Conservation (phyloP, 2,329 filamentous ascomycete genomes). For the Claviceps spartinae region DNA sequence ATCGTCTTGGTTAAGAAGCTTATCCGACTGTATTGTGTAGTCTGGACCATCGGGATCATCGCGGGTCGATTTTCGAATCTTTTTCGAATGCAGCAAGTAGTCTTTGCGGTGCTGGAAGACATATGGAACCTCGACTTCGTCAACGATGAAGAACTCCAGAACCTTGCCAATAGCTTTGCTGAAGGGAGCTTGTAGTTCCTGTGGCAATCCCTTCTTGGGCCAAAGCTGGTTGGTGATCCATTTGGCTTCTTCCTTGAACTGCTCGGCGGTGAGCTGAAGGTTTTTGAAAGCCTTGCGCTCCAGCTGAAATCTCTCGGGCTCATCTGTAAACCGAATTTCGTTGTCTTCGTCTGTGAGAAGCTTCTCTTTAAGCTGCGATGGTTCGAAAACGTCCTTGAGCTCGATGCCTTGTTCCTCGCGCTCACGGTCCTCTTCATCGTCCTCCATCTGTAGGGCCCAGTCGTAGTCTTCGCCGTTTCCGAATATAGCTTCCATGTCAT, state of each 20-base stretch:
- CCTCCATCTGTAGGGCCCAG: conserved; percentile 83
- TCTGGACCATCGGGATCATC: conserved; percentile 59
- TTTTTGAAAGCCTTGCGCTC: conserved; percentile 81
- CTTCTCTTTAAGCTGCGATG: conserved; percentile 84
- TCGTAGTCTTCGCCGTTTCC: conserved; percentile 92
- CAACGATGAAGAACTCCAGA: conserved; percentile 85
- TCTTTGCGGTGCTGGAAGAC: conserved; percentile 98
- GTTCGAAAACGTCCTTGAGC: conserved; percentile 96
- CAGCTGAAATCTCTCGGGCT: conserved; percentile 88
- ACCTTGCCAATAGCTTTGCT: conserved; percentile 82
- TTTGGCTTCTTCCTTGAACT: conserved; percentile 75
- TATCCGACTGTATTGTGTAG: conserved; percentile 66
- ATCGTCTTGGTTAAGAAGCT: conserved; percentile 82
- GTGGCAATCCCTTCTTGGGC: conserved; percentile 66
- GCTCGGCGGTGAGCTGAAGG: conserved; percentile 65
- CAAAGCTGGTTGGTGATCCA: conserved; percentile 90
- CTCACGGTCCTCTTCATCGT: conserved; percentile 67
- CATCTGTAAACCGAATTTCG: conserved; percentile 71
- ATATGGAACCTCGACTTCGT: conserved; percentile 91
- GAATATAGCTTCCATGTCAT: conserved; percentile 94
- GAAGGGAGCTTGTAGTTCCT: conserved; percentile 68
- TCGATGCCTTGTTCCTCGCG: conserved; percentile 75
- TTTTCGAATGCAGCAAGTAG: conserved; percentile 83
- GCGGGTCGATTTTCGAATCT: conserved; percentile 45
- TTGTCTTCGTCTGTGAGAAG: conserved; percentile 95